A percentile compares a stretch with the other conserved stretches of the same genome.
phyloP scores from a whole-genome alignment of 2,329 filamentous ascomycete species.

The Epichloe festucae region DNA sequence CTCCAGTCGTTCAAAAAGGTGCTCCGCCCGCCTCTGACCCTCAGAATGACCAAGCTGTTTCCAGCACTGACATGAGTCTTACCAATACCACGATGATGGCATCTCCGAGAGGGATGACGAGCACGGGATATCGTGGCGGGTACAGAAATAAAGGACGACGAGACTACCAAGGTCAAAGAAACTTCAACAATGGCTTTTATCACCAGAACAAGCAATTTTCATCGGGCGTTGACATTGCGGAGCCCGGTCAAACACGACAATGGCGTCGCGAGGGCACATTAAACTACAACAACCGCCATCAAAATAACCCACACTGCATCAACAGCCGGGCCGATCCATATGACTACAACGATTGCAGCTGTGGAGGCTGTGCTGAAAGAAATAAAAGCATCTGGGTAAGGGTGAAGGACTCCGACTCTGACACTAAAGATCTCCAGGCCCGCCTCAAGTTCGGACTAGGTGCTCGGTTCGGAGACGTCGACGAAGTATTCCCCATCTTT shows the following conservation, averaged over 20 bases:
- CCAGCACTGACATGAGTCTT: background rate
- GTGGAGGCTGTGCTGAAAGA: conserved; percentile 14
- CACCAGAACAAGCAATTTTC: background rate
- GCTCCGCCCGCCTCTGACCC: background rate
- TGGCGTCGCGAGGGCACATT: background rate
- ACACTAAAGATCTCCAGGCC: conserved; percentile 12
- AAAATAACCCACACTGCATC: conserved; percentile 9
- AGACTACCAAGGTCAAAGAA: background rate
- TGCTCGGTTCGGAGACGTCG: conserved; percentile 17
- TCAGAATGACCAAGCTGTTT: background rate
- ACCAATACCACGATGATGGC: background rate
- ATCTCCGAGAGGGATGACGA: background rate
- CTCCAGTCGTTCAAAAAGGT: background rate
- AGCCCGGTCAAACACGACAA: background rate
- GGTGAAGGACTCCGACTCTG: conserved; percentile 6
- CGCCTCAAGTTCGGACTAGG: conserved; percentile 19
- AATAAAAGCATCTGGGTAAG: conserved; percentile 20
- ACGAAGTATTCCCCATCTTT: conserved; percentile 12
- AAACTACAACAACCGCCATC: background rate
- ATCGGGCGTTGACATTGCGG: background rate
- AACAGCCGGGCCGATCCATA: conserved; percentile 3
- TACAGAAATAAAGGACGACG: background rate
- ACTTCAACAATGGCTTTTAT: background rate
- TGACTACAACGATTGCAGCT: conserved; percentile 19
- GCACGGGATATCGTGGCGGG: background rate